A percentile compares a stretch with the other conserved stretches of the same genome.
These are phyloP conservation scores for Raffaelea arxii DNA, from an alignment of 2,329 filamentous ascomycete genomes.

Conservation along the genomic window DNA sequence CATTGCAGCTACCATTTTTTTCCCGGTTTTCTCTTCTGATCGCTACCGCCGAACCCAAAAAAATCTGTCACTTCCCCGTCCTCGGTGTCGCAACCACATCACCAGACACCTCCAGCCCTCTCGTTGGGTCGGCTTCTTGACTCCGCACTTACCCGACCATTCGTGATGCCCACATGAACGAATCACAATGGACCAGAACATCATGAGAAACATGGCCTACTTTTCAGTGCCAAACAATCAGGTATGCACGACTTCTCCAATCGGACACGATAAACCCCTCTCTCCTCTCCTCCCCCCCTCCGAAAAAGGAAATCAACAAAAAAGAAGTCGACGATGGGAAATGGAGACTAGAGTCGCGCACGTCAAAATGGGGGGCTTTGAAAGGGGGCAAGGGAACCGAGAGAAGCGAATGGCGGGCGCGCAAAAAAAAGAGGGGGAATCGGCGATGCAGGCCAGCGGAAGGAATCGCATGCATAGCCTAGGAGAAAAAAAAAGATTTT, in stretches of 20 bases:
- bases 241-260: constrained; percentile 15
- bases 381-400: neutral
- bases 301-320: no score
- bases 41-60: no score
- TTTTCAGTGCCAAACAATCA: constrained; percentile 29
- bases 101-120: no score
- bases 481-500: neutral
- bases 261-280: neutral
- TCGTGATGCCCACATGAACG: constrained; percentile 19
- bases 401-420: neutral
- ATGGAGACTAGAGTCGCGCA: no score
- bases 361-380: neutral
- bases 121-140: no score
- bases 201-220: constrained; percentile 28
- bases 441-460: no score
- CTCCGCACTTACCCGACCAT: no score
- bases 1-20: no score
- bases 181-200: constrained; percentile 24
- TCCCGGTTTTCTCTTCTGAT: no score
- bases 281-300: constrained; percentile 1
- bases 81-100: no score
- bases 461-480: neutral
- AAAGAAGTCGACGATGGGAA: no score
- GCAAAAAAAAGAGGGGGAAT: neutral
- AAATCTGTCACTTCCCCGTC: no score